Percentiles rank a stretch among this genome's conserved stretches.
Conservation (phyloP, 371 early-diverging fungal species). For the Dichotomocladium elegans region DNA sequence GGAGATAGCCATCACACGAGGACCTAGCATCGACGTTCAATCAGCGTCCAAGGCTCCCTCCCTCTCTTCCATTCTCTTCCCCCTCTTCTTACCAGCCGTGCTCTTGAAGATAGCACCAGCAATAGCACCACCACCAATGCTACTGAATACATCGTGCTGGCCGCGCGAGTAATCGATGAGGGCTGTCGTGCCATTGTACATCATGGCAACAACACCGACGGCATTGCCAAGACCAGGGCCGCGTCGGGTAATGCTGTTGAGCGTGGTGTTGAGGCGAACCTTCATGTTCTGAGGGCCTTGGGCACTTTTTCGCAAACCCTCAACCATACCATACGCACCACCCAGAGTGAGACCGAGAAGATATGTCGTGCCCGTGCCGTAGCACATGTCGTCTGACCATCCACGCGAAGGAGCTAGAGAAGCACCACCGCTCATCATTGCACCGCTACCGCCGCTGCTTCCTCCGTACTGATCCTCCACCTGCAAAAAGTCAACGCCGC, state of each 20-base stretch:
- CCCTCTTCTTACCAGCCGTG: conserved; percentile 43
- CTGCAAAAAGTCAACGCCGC: conserved; percentile 60
- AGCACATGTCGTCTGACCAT: conserved; percentile 83
- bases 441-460: conserved; percentile 17
- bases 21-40: conserved; percentile 23
- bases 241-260: conserved; percentile 82
- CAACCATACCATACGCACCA: conserved; percentile 77
- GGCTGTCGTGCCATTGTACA: conserved; percentile 76
- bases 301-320: conserved; percentile 67
- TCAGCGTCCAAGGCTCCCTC: neutral
- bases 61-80: neutral
- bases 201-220: conserved; percentile 77
- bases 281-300: conserved; percentile 55
- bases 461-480: conserved; percentile 42
- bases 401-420: conserved; percentile 71
- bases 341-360: conserved; percentile 75
- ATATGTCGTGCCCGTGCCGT: conserved; percentile 83
- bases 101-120: conserved; percentile 79
- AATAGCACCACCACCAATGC: conserved; percentile 70
- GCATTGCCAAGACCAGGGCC: conserved; percentile 88
- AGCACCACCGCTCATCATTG: conserved; percentile 24
- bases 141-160: conserved; percentile 62
- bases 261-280: conserved; percentile 78
- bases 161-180: conserved; percentile 63
- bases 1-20: conserved; percentile 50